These are phyloP conservation scores for Hygrocybe coccinea DNA, from an alignment of 768 basidiomycete genomes.

Conservation along the genomic window DNA sequence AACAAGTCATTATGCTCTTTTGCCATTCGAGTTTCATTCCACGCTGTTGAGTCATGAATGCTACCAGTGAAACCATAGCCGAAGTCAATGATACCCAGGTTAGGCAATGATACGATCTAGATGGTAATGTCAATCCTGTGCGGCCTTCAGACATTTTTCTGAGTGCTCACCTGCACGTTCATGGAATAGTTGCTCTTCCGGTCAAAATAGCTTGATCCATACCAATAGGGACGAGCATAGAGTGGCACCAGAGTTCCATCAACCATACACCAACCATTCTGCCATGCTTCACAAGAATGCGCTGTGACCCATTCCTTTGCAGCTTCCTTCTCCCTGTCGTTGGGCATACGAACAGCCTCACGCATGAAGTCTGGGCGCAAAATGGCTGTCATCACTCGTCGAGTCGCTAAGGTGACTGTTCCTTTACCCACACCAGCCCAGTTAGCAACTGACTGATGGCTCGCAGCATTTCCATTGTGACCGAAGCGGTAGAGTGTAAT, in stretches of 20 bases:
- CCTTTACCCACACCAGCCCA: constrained; percentile 38
- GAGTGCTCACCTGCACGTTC: constrained; percentile 31
- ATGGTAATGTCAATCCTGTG: constrained; percentile 18
- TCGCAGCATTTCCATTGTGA: constrained; percentile 36
- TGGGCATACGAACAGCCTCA: constrained; percentile 26
- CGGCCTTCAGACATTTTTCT: constrained; percentile 15
- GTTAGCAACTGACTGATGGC: constrained; percentile 27
- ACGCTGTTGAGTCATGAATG: constrained; percentile 32
- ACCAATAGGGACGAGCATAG: constrained; percentile 26
- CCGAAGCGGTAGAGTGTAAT: constrained; percentile 38
- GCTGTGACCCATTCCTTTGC: constrained; percentile 37
- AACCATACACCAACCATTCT: constrained; percentile 32
- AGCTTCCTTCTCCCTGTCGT: constrained; percentile 29
- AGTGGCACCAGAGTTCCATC: constrained; percentile 39
- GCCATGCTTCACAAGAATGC: constrained; percentile 32
- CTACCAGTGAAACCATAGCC: constrained; percentile 27
- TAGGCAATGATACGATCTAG: constrained; percentile 32
- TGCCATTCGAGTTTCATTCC: constrained; percentile 17
- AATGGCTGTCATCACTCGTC: constrained; percentile 30
- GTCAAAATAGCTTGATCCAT: constrained; percentile 37
- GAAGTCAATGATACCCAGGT: constrained; percentile 34
- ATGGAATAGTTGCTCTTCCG: constrained; percentile 36
- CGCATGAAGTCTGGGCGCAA: constrained; percentile 22
- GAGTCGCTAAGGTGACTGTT: constrained; percentile 24
- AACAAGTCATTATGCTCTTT: constrained; percentile 19